Conservation (phyloP, 1,139 yeast species). For the Blastobotrys arbuscula region DNA sequence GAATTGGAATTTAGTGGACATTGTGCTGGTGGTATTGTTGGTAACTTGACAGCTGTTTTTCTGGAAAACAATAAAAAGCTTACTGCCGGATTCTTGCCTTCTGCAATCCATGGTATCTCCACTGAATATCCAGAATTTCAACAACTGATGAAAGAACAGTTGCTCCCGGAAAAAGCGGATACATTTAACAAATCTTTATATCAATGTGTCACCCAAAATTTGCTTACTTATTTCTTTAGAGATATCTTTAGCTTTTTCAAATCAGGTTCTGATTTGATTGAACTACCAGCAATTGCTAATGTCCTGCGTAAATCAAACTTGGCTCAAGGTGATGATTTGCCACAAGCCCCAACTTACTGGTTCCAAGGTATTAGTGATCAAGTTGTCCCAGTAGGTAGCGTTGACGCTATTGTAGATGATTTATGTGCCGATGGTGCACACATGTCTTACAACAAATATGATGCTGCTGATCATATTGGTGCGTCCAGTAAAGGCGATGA, state of each 20-base stretch:
- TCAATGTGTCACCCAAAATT: conserved; percentile 19
- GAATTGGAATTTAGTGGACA: conserved; percentile 27
- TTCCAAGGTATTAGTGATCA: conserved; percentile 30
- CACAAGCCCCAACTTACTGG: conserved; percentile 25
- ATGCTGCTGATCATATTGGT: conserved; percentile 14
- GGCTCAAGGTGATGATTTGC: conserved; percentile 19
- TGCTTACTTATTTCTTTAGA: conserved; percentile 17
- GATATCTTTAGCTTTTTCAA: conserved; percentile 21
- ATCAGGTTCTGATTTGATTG: conserved; percentile 18
- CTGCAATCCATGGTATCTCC: conserved; percentile 29
- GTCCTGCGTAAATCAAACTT: conserved; percentile 18
- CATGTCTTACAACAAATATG: conserved; percentile 26
- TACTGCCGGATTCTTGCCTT: conserved; percentile 28
- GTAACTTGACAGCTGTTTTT: conserved; percentile 21
- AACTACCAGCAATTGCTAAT: conserved; percentile 12
- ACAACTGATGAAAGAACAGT: conserved; percentile 11
- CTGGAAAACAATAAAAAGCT: conserved; percentile 19
- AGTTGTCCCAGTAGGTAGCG: conserved; percentile 22
- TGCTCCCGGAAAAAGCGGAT: conserved; percentile 15
- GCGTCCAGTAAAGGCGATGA: not conserved
- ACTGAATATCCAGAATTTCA: conserved; percentile 26
- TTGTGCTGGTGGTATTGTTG: conserved; percentile 28
- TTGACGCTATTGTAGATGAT: conserved; percentile 16
- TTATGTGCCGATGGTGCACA: conserved; percentile 12
- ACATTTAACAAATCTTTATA: conserved; percentile 15